Base-by-base conservation (phyloP, 2,329 filamentous ascomycete genomes). In the Paecilomyces niveus region DNA sequence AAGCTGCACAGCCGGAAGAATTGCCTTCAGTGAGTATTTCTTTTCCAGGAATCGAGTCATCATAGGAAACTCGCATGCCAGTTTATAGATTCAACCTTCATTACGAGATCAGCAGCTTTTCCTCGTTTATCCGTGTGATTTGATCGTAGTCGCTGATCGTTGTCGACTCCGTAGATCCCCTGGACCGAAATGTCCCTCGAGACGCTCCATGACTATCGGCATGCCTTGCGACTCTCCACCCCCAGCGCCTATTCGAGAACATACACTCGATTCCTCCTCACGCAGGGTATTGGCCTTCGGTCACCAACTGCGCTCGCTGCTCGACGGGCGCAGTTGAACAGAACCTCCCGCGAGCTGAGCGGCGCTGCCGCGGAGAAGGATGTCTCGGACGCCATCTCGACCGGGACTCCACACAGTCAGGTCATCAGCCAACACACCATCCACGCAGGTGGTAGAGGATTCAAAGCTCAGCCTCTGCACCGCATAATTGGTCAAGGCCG, bases 161-260 rank as follows among this genome's bases (percentile, higher is more conserved):
- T 58, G 35, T 39, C 50, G 6, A 18, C 33, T 6, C 1, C 54
- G 15, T 51, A 79, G 77, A 74, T 79, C 59, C 65, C 72, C 56
- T 79, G 77, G 77, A 65, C 74, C 52, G 69, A 72, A 35, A 72
- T 78, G 64, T 72, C 76, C 32, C 70, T 76, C 62, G 70, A 74
- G 15, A 70, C 78, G 62, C 76, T 81, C 53, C 76, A 80, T 65
- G 72, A 76, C 61, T 81, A 81, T 67, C 74, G 78, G 58, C 75
- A 79, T 59, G 74, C 74, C 63, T 76, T 80, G 64, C 77, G 74
- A 64, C 70, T 81, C 33, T 65, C 74, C 55, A 74, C 71, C n/a
- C 74, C 77, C 24, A 73, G 73, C 60, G 72, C 76, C 56, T 80
- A 73, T 68, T 71, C 75, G 35, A 73, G 68, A 51, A 69, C 73